Evolutionary conservation across 2,329 filamentous ascomycete genomes (phyloP), one percentile per base, ranked within the genome.

Genomic region (Podosphaera xanthii): DNA sequence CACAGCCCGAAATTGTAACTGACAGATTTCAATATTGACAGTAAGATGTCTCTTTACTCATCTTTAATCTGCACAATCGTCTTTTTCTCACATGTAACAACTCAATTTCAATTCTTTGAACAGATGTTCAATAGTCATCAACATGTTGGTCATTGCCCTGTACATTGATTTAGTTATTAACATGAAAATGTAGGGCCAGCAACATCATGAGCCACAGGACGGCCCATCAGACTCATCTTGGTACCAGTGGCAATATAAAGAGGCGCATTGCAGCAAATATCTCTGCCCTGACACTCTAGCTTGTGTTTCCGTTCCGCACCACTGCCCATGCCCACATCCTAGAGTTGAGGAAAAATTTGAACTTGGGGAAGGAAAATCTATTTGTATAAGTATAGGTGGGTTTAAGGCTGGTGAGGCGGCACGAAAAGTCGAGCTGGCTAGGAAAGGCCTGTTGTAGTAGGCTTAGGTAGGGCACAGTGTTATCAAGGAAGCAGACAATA

Each of bases 21-120:
- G 10, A 10, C 10, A 40, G 36, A 40, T 40, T 44, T 14, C 4
- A 44, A 44, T 14, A 3, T 3, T 7, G n/a, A 6, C 40, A 44
- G n/a, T 12, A 44, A 12, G 40, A 44, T 44, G n/a, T 14, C 5
- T 7, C 10, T 14, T 12, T 44, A 44, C 40, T 4, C 40, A 12
- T 14, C 40, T 2, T 14, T 81, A 30, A 60, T 62, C 10, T 59
- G 63, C 7, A 69, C 88, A 14, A 73, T 86, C 57, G 70, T 88
- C 35, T 68, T 87, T 61, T 72, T 79, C 62, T 71, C 80, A 38
- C 66, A 74, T 14, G 81, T 77, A 3, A 74, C 78, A 60, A 87
- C 87, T 9, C 91, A 97, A 72, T 97, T 97, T 71, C 85, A 87
- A 69, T 95, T 98, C 79, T 98, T 97, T 73, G 90, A 96, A 70